A percentile compares a stretch with the other conserved stretches of the same genome.
Conservation (phyloP, 2,329 filamentous ascomycete species). For the Phyllosticta citribraziliensis region DNA sequence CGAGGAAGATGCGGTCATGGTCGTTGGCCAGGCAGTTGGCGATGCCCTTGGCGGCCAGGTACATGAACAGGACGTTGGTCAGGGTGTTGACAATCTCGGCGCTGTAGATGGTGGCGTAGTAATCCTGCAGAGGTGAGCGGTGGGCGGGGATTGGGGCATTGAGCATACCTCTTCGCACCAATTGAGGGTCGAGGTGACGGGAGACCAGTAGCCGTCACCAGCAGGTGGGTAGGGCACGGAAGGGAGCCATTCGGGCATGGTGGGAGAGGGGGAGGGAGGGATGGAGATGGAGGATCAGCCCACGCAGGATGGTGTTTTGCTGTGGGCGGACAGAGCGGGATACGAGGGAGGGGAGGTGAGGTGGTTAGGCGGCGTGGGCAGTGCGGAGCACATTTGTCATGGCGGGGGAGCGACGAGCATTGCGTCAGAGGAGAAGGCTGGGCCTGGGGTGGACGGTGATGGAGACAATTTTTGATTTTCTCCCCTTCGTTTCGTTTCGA, state of each 20-base stretch:
- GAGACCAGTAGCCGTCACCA: constrained; percentile 54
- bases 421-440: neutral
- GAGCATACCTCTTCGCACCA: constrained; percentile 65
- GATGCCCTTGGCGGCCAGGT: constrained; percentile 66
- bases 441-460: too few relatives aligned
- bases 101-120: constrained; percentile 63
- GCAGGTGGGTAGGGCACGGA: constrained; percentile 42
- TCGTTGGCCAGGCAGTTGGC: constrained; percentile 59
- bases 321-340: constrained; percentile 6
- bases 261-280: neutral
- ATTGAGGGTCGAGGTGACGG: constrained; percentile 63
- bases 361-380: constrained; percentile 1
- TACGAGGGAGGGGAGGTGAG: neutral
- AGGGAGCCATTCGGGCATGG: constrained; percentile 30
- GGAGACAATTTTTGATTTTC: neutral
- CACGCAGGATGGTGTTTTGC: neutral
- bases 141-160: neutral
- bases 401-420: neutral
- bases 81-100: constrained; percentile 72
- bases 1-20: constrained; percentile 66
- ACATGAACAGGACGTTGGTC: constrained; percentile 76
- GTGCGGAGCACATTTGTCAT: constrained; percentile 7
- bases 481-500: neutral
- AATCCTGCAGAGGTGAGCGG: constrained; percentile 44
- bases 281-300: neutral